Conservation (phyloP, 495 filamentous ascomycete genomes). For the Penicillium antarcticum region DNA sequence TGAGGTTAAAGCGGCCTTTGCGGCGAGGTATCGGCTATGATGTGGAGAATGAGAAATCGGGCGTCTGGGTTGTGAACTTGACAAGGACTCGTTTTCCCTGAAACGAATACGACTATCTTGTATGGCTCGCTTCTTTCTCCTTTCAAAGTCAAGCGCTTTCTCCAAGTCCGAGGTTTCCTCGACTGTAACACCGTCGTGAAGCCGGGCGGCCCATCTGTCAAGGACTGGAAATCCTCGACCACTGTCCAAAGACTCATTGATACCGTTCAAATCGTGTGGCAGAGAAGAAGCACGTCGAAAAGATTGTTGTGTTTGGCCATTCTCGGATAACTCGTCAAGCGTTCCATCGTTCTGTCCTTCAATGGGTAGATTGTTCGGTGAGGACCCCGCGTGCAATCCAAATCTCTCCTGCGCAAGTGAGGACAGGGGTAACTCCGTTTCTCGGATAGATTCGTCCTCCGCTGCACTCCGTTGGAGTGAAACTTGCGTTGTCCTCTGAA, state of each 20-base stretch:
- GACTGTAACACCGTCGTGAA: constrained; percentile 23
- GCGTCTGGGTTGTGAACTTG: constrained; percentile 3
- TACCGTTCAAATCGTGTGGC: neutral
- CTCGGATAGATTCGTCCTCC: neutral
- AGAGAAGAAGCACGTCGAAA: too few relatives aligned
- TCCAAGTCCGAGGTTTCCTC: constrained; percentile 24
- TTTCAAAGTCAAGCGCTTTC: constrained; percentile 40
- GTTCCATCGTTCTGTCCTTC: neutral
- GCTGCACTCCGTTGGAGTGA: constrained; percentile 1
- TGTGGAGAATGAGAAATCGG: constrained; percentile 26
- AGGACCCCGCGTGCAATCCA: neutral
- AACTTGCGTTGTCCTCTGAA: constrained; percentile 26
- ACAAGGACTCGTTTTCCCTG: neutral
- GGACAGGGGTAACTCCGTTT: constrained; percentile 17
- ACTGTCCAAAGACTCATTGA: constrained; percentile 13
- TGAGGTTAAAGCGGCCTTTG: constrained; percentile 30
- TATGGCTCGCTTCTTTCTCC: constrained; percentile 39
- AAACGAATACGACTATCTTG: constrained; percentile 21
- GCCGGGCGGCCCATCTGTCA: constrained; percentile 38
- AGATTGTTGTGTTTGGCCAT: neutral
- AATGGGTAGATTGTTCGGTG: neutral
- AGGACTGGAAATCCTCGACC: constrained; percentile 34
- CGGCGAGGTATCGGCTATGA: constrained; percentile 35
- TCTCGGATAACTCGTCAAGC: neutral
- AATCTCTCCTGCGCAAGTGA: constrained; percentile 26